phyloP scores from a whole-genome alignment of 345 rosid genomes.

The Heritiera littoralis region DNA sequence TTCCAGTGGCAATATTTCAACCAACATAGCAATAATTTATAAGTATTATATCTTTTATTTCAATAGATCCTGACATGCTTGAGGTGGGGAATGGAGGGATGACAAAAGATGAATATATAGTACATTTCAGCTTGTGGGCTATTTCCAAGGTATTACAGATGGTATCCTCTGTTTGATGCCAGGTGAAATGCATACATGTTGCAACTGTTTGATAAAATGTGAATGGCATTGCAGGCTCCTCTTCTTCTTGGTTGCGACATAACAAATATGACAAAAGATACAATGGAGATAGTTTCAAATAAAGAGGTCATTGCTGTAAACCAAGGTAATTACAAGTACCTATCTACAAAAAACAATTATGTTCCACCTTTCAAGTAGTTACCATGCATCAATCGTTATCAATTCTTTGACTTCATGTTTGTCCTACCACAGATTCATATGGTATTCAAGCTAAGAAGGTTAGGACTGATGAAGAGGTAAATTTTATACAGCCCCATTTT shows the following conservation, averaged over 20 bases:
- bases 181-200: neutral
- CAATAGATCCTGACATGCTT: slow-evolving; percentile 95
- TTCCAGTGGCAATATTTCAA: neutral
- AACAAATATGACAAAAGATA: slow-evolving; percentile 64
- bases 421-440: slow-evolving; percentile 47
- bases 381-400: neutral
- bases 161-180: neutral
- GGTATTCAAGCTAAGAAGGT: slow-evolving; percentile 85
- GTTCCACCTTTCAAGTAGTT: neutral
- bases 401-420: slow-evolving; percentile 3
- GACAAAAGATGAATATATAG: slow-evolving; percentile 76
- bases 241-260: slow-evolving; percentile 82
- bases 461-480: slow-evolving; percentile 70
- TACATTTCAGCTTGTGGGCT: slow-evolving; percentile 93
- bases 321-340: slow-evolving; percentile 52
- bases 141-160: slow-evolving; percentile 63
- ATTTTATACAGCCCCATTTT: neutral
- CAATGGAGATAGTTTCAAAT: slow-evolving; percentile 55
- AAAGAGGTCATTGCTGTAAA: slow-evolving; percentile 80
- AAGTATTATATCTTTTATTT: neutral
- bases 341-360: neutral
- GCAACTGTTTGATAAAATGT: neutral
- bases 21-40: neutral
- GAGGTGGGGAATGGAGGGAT: slow-evolving; percentile 98
- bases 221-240: slow-evolving; percentile 48